Base-by-base conservation (phyloP, 441 rosid genomes). In the Metrosideros polymorpha region DNA sequence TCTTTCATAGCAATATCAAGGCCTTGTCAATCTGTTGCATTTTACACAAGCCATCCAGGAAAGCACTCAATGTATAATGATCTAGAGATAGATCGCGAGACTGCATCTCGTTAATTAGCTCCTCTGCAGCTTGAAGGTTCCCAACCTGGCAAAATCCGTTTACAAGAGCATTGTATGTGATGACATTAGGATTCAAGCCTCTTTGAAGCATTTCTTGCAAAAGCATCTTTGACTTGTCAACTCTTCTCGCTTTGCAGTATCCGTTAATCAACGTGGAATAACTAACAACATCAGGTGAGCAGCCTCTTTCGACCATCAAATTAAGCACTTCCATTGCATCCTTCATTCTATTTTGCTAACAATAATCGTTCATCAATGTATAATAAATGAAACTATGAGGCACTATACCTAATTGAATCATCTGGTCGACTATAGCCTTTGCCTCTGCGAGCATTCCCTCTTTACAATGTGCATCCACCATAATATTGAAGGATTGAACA, bases 11-110 rank as follows among this genome's bases (percentile, higher is more conserved):
- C 56, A 49, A 61, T 1, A 1, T 7, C 35, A 29, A 45, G 35
- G 82, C 87, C 15, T 86, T 25, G 12, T 47, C 77, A 9, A 86
- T 35, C 42, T 49, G 49, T 5, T 7, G 55, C 1, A 5, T 25
- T 45, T 82, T 82, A 56, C 87, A 82, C 5, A 82, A 56, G 29
- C 79, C 84, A 59, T 30, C 59, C 6, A 86, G 22, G 5, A 59
- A 1, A 32, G 42, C 0, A 17, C 4, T 17, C 10, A n/a, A 22
- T 1, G 63, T 83, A 17, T 12, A n/a, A 12, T 49, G 84, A 83
- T 83, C 2, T 2, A 39, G 84, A 83, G 6, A 54, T 10, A n/a
- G 84, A n/a, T 54, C 5, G 2, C 3, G 1, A 17, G 49, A 15
- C 24, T 13, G 29, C 63, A 83, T 83, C 63, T 51, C 29, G 7